Base-by-base conservation (phyloP, 306 rosid species). In the Dryas octopetala region DNA sequence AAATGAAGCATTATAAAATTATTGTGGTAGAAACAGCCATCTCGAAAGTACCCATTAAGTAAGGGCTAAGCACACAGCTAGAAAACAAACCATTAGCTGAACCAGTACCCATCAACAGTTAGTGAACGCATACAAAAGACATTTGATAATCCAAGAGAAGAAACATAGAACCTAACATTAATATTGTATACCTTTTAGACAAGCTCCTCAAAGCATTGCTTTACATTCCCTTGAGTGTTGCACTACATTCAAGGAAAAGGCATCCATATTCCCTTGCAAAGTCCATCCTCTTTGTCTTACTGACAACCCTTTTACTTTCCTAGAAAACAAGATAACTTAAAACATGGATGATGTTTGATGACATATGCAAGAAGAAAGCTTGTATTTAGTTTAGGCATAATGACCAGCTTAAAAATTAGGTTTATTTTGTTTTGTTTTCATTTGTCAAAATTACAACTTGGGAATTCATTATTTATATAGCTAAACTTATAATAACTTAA, bases 201-300 rank as follows among this genome's bases (percentile, higher is more conserved):
- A 19, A 19, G 19, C 19, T 19, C 0, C 19, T 19, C 19, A 19
- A 19, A 19, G 19, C 19, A 19, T 19, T 19, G 19, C 19, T 19
- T 0, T 19, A 89, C 97, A 81, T 91, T 89, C 46, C 72, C 84
- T 79, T 94, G 76, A 67, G 97, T 86, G 83, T 91, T 7, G 97
- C 94, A 76, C 97, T 91, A 68, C 97, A 89, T 69, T 91, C 97
- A 4, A 84, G 85, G 46, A 58, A 91, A 54, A 91, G 86, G 73
- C 92, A 91, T 53, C 97, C 97, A 79, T 85, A 85, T 76, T 91
- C 90, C 79, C 92, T 83, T 4, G 97, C 97, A 44, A 91, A 89
- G 71, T 87, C 89, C 28, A 91, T 57, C 17, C 87, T 94, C 79
- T 91, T 92, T 57, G 83, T 89, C 74, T 83, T 91, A 79, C 81